Percentiles rank a stretch among this genome's conserved stretches.
These are phyloP conservation scores for Ambispora gerdemannii DNA, from an alignment of 192 early-diverging fungal genomes.

Conservation along the genomic window DNA sequence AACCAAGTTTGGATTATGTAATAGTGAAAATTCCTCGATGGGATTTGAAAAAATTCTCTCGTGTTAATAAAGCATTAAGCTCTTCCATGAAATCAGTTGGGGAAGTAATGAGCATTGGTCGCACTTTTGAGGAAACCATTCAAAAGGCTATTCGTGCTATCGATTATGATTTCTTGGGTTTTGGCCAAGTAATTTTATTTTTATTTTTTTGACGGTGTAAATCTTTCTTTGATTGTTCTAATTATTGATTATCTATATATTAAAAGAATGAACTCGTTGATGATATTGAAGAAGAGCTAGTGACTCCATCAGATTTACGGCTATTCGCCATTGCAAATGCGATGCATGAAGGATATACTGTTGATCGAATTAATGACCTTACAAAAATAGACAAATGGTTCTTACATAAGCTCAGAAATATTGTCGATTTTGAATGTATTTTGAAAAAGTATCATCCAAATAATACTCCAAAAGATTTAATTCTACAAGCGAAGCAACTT, in stretches of 20 bases:
- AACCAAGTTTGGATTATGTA: constrained; percentile 93
- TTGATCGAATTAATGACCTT: constrained; percentile 85
- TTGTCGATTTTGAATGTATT: constrained; percentile 69
- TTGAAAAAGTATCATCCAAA: constrained; percentile 28
- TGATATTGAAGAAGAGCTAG: constrained; percentile 84
- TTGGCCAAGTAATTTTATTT: constrained; percentile 62
- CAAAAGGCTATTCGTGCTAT: constrained; percentile 78
- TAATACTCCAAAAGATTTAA: constrained; percentile 38
- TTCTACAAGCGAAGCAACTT: constrained; percentile 75
- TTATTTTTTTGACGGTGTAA: not conserved
- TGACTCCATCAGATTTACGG: constrained; percentile 89
- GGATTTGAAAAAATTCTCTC: constrained; percentile 94
- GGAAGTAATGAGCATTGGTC: constrained; percentile 98
- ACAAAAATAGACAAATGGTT: constrained; percentile 98
- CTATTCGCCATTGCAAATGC: constrained; percentile 97
- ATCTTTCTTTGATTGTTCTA: not conserved
- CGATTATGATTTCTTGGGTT: constrained; percentile 78
- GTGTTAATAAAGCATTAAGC: constrained; percentile 81
- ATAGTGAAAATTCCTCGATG: constrained; percentile 98
- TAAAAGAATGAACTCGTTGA: constrained; percentile 18
- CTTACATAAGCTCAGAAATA: constrained; percentile 87
- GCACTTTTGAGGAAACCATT: constrained; percentile 93
- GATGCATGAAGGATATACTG: constrained; percentile 83
- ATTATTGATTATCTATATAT: not conserved
- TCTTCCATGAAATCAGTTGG: constrained; percentile 95